Evolutionary conservation across 2,329 filamentous ascomycete species (phyloP), one percentile per base, ranked within the genome.

Genomic region (Diaporthe destruens): DNA sequence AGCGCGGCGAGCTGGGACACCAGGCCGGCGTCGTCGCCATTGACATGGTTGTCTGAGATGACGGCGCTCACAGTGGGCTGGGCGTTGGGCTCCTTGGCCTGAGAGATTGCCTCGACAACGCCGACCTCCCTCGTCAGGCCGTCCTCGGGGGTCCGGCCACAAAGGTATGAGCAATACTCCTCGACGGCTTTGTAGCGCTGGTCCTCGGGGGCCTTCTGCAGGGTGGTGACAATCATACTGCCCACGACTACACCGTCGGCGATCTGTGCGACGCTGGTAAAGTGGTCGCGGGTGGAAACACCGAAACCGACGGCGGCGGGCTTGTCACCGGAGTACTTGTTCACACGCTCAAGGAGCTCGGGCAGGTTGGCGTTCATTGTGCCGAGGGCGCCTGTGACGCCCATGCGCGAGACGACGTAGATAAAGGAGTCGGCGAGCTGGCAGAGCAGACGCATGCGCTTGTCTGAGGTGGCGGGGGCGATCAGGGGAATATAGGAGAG

Each of bases 371-470:
- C 87, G 82, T 94, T 98, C 79, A 99, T 85, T 34, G 91, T 91
- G 44, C 95, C 95, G 0, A 91, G 92, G 18, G 95, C 96, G 78
- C 96, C 96, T 12, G 96, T 99, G 71, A 98, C 96, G 78, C 96
- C 96, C 93, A 98, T 97, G 78, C 96, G 90, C 34, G 96, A 98
- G 71, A 99, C 96, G 74, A 99, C 95, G 82, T 99, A 99, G 84
- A 99, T 97, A 86, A 98, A 99, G 4, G 95, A 98, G 84, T 98
- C 96, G 80, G 96, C 96, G 75, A 99, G 96, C 82, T 94, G 91
- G 89, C 96, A 99, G 16, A 99, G 92, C 53, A 98, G 89, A 84
- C 94, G 96, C 95, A 99, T 98, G 79, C 96, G 93, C 76, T 90
- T 88, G 78, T 98, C 95, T 8, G 95, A 98, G 1, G 96, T 98